Evolutionary conservation across 225 moss, liverwort and hornwort genomes (phyloP).

Genomic region (Marchantia paleacea): DNA sequence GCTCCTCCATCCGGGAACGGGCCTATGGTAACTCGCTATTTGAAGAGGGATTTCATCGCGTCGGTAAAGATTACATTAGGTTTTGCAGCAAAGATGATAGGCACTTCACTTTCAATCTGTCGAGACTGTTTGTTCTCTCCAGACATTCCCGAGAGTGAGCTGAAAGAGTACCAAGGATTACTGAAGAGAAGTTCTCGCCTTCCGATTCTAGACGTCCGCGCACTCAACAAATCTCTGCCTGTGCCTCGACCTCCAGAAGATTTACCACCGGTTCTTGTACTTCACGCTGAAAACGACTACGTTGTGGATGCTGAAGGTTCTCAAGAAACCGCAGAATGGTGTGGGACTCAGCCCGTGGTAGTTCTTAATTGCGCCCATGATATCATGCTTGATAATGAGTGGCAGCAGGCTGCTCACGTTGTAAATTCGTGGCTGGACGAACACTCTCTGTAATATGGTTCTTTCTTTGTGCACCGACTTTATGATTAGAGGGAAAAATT

Average conservation of each 20-base stretch:
- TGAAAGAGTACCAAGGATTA: constrained; percentile 37
- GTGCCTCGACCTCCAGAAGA: constrained; percentile 39
- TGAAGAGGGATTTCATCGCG: constrained; percentile 58
- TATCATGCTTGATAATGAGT: constrained; percentile 41
- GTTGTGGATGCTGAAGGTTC: constrained; percentile 52
- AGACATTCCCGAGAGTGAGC: constrained; percentile 57
- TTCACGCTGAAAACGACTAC: constrained; percentile 87
- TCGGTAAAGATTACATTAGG: constrained; percentile 81
- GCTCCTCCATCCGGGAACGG: constrained; percentile 83
- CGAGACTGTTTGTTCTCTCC: constrained; percentile 90
- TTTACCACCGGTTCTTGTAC: constrained; percentile 56
- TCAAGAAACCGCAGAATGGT: constrained; percentile 45
- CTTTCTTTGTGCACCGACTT: background rate
- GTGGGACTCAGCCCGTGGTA: constrained; percentile 26
- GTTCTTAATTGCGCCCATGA: constrained; percentile 41
- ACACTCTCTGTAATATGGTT: constrained; percentile 8
- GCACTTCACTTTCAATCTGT: constrained; percentile 64
- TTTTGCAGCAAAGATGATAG: constrained; percentile 78
- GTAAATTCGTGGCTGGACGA: constrained; percentile 34
- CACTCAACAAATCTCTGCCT: constrained; percentile 58
- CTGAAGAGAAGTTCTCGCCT: constrained; percentile 68
- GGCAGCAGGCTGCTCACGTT: constrained; percentile 36
- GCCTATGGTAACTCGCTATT: constrained; percentile 75
- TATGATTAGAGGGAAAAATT: background rate
- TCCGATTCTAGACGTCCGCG: constrained; percentile 64